These are phyloP conservation scores for Coemansia sp. DNA, from an alignment of 192 early-diverging fungal genomes.

Conservation along the genomic window DNA sequence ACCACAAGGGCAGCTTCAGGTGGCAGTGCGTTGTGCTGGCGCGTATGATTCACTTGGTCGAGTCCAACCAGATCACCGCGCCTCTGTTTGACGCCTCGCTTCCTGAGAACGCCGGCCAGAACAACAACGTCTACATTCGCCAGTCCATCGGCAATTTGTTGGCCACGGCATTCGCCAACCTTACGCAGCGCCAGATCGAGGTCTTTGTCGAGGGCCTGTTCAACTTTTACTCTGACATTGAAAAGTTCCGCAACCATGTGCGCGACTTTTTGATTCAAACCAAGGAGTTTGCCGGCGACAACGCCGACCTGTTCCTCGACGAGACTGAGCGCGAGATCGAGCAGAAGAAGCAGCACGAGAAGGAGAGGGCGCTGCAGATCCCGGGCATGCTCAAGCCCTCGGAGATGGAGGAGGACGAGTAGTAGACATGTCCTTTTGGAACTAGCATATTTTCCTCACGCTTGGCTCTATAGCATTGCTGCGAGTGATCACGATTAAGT, in stretches of 20 bases:
- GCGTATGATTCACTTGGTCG: conserved; percentile 88
- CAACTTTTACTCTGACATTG: conserved; percentile 77
- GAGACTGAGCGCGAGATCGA: conserved; percentile 89
- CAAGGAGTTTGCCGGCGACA: conserved; percentile 92
- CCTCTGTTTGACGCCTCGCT: conserved; percentile 84
- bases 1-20: conserved; percentile 98
- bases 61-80: conserved; percentile 78
- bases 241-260: conserved; percentile 90
- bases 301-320: conserved; percentile 84
- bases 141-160: conserved; percentile 87
- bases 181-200: conserved; percentile 84
- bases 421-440: not conserved
- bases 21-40: conserved; percentile 89
- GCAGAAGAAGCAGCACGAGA: conserved; percentile 75
- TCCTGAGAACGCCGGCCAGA: conserved; percentile 74
- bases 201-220: conserved; percentile 89
- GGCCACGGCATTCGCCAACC: conserved; percentile 88
- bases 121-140: conserved; percentile 79
- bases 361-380: conserved; percentile 82
- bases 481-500: not conserved
- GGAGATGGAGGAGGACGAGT: conserved; percentile 66
- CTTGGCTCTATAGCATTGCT: not conserved
- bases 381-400: conserved; percentile 97
- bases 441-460: too few species aligned
- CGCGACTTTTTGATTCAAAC: conserved; percentile 96